Base-by-base conservation (phyloP, 1,284 basidiomycete genomes). In the Pulchroboletus neoregius region DNA sequence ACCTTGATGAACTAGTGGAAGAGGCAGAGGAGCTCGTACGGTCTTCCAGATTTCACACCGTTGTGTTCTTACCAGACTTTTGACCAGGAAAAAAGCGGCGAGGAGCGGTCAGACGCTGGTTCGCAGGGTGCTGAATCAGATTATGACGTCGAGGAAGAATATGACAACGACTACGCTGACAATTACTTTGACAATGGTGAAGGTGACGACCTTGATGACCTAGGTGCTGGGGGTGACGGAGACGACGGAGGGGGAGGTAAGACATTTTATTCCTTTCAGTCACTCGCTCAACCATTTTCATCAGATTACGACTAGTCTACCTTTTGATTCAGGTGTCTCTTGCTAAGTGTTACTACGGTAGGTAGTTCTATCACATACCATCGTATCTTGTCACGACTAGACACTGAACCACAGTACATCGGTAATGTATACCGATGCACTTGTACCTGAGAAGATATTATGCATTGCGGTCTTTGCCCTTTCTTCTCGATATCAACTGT, bases 121-220 rank as follows among this genome's bases (percentile, higher is more conserved):
- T 85, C 83, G 4, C 78, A 83, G 56, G 75, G 62, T 34, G 76
- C 63, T 11, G 79, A 78, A 30, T 79, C 79, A 33, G 87, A 89
- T 61, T 90, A 90, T 59, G 87, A 90, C 52, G 85, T 87, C 28
- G 87, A 90, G 32, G 87, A 89, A 59, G 86, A 89, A 62, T 87
- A 87, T 55, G 87, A 90, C 65, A 89, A 90, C 52, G 87, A 91
- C 54, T 91, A 91, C 52, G 87, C 83, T 2, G 84, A 85, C 51
- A 87, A 90, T 60, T 90, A 90, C 72, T 91, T 91, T 62, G 87
- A 91, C 62, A 89, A 88, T 49, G 87, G 87, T 20, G 87, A 90
- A 65, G 81, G 73, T 4, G 87, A 90, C 45, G 85, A 90, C 58
- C 65, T 76, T 44, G 87, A 90, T 56, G 81, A 87, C 55, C 66